A percentile compares a stretch with the other conserved stretches of the same genome.
phyloP scores from a whole-genome alignment of 768 basidiomycete species.

The Lentinula detonsa region DNA sequence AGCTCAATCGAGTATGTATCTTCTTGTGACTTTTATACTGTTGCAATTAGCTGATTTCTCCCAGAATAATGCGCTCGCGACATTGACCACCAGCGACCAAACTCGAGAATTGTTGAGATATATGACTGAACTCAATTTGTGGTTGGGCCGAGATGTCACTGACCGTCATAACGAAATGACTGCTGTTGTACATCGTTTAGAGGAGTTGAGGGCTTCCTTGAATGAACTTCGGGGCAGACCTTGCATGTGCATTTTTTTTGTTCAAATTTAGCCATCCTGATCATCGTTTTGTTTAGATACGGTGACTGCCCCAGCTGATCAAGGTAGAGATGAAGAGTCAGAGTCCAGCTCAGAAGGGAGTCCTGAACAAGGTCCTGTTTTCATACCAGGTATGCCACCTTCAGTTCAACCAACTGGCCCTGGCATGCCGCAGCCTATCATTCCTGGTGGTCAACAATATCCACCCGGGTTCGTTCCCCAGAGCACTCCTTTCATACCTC shows the following conservation, averaged over 20 bases:
- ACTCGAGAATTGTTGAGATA: conserved; percentile 79
- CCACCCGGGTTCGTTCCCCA: conserved; percentile 3
- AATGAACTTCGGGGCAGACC: not conserved
- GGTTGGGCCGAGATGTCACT: conserved; percentile 73
- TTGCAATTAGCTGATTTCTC: conserved; percentile 6
- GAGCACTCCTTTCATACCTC: conserved; percentile 6
- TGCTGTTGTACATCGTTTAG: conserved; percentile 43
- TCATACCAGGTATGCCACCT: not conserved
- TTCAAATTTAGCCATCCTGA: not conserved
- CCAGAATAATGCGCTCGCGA: conserved; percentile 73
- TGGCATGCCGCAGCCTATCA: conserved; percentile 3
- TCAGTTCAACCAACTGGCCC: not conserved
- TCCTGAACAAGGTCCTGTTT: not conserved
- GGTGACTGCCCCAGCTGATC: not conserved
- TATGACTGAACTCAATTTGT: conserved; percentile 68
- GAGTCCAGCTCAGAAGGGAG: not conserved
- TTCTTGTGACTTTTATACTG: not conserved
- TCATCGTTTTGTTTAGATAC: not conserved
- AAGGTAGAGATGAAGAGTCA: not conserved
- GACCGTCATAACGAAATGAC: conserved; percentile 73
- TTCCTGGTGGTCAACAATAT: not conserved
- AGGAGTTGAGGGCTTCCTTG: conserved; percentile 32
- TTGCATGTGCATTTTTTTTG: not conserved
- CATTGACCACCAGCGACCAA: conserved; percentile 70
- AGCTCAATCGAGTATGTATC: conserved; percentile 52